These are phyloP conservation scores for Corchorus capsularis DNA, from an alignment of 345 rosid species.

Conservation along the genomic window DNA sequence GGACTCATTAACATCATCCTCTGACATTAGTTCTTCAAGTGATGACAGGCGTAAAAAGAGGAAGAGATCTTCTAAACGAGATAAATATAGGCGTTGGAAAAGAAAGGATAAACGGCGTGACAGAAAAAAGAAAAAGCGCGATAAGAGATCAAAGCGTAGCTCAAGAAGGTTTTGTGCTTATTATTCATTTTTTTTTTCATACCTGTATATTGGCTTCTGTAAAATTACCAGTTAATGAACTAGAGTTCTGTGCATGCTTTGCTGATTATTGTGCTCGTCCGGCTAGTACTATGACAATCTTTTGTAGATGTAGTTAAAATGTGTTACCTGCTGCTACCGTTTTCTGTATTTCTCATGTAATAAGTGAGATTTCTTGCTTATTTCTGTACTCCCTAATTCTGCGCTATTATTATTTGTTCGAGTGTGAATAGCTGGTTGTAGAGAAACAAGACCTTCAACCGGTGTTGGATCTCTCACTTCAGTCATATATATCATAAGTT, in stretches of 20 bases:
- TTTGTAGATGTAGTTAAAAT: neutral
- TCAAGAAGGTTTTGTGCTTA: conserved; percentile 61
- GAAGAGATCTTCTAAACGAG: conserved; percentile 74
- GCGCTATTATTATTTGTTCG: neutral
- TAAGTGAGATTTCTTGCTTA: neutral
- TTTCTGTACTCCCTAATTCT: neutral
- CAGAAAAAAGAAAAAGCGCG: conserved; percentile 66
- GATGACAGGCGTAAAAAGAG: conserved; percentile 83
- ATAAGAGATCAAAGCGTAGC: conserved; percentile 70
- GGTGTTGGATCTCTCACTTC: neutral
- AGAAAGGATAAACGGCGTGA: conserved; percentile 80
- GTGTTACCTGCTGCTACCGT: neutral
- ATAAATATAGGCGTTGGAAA: conserved; percentile 66
- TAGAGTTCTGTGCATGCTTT: neutral
- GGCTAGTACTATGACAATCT: neutral
- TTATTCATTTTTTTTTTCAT: neutral
- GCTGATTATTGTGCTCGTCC: neutral
- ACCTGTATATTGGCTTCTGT: neutral
- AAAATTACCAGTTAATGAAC: neutral
- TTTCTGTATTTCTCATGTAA: neutral
- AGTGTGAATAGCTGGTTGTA: neutral
- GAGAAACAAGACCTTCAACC: neutral
- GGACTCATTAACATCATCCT: conserved; percentile 67
- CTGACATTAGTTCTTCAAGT: conserved; percentile 85
- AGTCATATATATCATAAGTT: neutral